Base-by-base conservation (phyloP, 2,329 filamentous ascomycete genomes). In the Epichloe bromicola region DNA sequence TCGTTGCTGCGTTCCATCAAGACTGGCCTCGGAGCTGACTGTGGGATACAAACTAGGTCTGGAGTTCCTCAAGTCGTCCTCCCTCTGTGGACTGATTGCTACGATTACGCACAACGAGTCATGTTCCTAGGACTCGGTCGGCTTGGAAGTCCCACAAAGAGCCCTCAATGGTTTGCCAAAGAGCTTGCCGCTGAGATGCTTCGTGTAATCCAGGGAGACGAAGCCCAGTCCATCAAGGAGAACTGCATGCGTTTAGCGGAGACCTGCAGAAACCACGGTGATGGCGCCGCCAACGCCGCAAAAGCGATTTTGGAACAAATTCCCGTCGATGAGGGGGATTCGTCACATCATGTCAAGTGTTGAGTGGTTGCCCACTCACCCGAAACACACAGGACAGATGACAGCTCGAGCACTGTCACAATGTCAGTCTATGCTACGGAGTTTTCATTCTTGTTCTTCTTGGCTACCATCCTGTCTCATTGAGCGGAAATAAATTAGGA, bases 21-120 rank as follows among this genome's bases (percentile, higher is more conserved):
- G 11, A 3, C 26, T 30, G 26, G 8, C 26, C 26, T 10, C 1
- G 8, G 26, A 30, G 26, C 26, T 30, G 26, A 30, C 26, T 30
- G 26, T 30, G 26, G 10, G 10, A 30, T 20, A 42, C 11, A 14
- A 42, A 19, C 19, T 42, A 73, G 70, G 19, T 63, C 66, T n/a
- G 72, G 70, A 0, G 58, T 72, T n/a, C 71, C 71, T 1, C 72
- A 74, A 34, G 59, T 74, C 5, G 54, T 73, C 5, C 59, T 74
- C 0, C 70, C 71, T 1, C 53, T 62, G 4, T 74, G 72, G 72
- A 59, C 67, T 2, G 71, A 74, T 53, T 69, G 65, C 26, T 73
- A 72, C 53, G 71, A 74, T 43, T 74, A 68, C 51, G 71, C 68
- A 4, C 63, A 63, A 44, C 63, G 71, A 0, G 68, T 65, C 8